Conservation (phyloP, 2,329 filamentous ascomycete genomes). For the Aspergillus novoparasiticus region DNA sequence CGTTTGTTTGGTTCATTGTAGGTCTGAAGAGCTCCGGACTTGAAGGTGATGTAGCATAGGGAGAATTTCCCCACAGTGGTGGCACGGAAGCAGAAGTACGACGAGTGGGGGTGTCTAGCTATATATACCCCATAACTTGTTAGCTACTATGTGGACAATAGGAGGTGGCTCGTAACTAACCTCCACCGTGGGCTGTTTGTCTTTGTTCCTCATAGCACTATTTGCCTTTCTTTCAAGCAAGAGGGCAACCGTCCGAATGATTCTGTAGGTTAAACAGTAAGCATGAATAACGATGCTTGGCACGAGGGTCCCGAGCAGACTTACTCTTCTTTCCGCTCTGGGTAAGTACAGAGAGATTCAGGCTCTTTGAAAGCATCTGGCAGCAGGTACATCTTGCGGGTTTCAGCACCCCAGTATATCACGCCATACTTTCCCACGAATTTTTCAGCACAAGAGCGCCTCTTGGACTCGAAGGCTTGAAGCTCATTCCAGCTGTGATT, state of each 20-base stretch:
- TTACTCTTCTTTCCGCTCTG: slow-evolving; percentile 22
- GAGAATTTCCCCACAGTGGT: neutral
- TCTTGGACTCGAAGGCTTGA: slow-evolving; percentile 1
- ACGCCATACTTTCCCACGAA: slow-evolving; percentile 23
- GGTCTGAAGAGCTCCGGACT: neutral
- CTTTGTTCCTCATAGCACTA: neutral
- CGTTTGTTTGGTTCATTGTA: neutral
- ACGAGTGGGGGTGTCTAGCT: neutral
- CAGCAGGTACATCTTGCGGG: slow-evolving; percentile 22
- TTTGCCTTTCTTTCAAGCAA: slow-evolving; percentile 24
- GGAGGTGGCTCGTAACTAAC: neutral
- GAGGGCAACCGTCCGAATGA: slow-evolving; percentile 17
- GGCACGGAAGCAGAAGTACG: neutral
- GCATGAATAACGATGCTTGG: neutral
- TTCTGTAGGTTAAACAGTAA: slow-evolving; percentile 10
- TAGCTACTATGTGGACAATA: neutral
- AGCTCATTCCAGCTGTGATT: slow-evolving; percentile 19
- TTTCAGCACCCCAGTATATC: slow-evolving; percentile 26
- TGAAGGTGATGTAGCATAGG: neutral
- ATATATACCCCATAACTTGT: neutral
- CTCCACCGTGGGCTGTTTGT: neutral
- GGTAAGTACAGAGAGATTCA: slow-evolving; percentile 20
- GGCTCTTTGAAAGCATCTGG: slow-evolving; percentile 20
- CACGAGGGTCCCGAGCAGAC: slow-evolving; percentile 2
- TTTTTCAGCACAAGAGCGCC: slow-evolving; percentile 14